phyloP scores from a whole-genome alignment of 78 protist genomes.

The Tieghemostelium lacteum region DNA sequence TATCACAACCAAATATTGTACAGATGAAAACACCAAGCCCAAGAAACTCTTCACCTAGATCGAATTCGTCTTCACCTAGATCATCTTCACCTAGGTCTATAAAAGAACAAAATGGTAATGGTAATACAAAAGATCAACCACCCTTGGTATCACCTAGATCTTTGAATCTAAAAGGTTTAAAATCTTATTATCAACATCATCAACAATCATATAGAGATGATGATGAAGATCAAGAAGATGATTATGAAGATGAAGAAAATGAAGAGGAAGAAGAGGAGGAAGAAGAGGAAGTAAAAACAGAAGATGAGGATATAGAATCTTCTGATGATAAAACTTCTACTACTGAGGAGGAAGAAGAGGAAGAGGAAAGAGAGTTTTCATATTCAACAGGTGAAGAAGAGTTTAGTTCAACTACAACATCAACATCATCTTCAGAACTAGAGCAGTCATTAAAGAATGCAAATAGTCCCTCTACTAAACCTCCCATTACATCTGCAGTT shows the following conservation, averaged over 20 bases:
- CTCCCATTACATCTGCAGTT: neutral
- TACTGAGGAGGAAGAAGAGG: constrained; percentile 17
- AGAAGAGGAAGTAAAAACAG: neutral
- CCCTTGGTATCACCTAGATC: neutral
- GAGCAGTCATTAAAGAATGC: neutral
- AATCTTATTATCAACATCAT: neutral
- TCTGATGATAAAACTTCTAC: no score
- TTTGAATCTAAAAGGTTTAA: no score
- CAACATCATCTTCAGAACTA: constrained; percentile 33
- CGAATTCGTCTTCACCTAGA: neutral
- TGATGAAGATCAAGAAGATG: neutral
- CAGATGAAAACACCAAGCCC: neutral
- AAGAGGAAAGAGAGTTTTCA: neutral
- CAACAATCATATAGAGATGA: neutral
- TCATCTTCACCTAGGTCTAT: neutral
- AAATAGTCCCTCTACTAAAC: neutral
- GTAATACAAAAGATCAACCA: neutral
- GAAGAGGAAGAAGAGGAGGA: constrained; percentile 45
- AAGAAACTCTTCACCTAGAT: neutral
- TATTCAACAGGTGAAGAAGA: neutral
- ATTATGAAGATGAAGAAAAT: constrained; percentile 27
- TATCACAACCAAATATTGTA: no score
- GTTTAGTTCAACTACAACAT: constrained; percentile 11
- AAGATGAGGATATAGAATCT: neutral
- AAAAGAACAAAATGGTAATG: neutral